These are phyloP conservation scores for Amylocarpus encephaloides DNA, from an alignment of 2,329 filamentous ascomycete species.

Conservation along the genomic window DNA sequence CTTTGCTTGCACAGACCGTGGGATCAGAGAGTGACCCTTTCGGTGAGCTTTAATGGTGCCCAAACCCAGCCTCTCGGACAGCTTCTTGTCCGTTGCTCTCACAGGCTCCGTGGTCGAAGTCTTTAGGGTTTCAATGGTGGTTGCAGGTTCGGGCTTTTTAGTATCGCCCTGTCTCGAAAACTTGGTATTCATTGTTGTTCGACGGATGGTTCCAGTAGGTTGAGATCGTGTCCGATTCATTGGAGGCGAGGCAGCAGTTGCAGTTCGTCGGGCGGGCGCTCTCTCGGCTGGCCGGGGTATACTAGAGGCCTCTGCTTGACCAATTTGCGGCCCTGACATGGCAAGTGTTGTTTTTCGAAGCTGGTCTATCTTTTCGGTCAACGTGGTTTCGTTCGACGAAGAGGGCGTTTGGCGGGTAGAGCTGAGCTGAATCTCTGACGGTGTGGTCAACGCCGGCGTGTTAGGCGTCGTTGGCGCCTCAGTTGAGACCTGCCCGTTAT, in stretches of 20 bases:
- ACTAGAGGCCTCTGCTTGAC: conserved; percentile 23
- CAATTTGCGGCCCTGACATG: conserved; percentile 11
- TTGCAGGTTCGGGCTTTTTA: conserved; percentile 14
- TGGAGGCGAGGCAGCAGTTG: conserved; percentile 25
- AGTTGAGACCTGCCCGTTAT: conserved; percentile 4
- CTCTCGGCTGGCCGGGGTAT: conserved; percentile 31
- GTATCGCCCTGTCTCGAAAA: conserved; percentile 19
- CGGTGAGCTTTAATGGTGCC: conserved; percentile 54
- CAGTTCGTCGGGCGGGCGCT: conserved; percentile 19
- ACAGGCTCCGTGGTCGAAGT: conserved; percentile 24
- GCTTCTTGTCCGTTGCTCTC: conserved; percentile 54
- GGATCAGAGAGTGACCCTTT: conserved; percentile 71
- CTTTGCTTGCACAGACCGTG: conserved; percentile 69
- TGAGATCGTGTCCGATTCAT: conserved; percentile 31
- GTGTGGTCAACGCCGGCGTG: conserved; percentile 4
- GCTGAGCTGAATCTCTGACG: background rate
- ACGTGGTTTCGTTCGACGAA: conserved; percentile 18
- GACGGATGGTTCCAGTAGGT: conserved; percentile 28
- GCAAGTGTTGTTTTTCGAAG: conserved; percentile 19
- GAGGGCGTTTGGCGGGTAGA: conserved; percentile 3
- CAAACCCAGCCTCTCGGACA: conserved; percentile 66
- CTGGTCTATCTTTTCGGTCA: conserved; percentile 29
- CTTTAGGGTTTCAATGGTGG: conserved; percentile 22
- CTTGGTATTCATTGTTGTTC: conserved; percentile 21
- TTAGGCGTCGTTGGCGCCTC: conserved; percentile 12